A percentile compares a stretch with the other conserved stretches of the same genome.
These are phyloP conservation scores for Leishmania major DNA, from an alignment of 208 protist genomes.

Conservation along the genomic window DNA sequence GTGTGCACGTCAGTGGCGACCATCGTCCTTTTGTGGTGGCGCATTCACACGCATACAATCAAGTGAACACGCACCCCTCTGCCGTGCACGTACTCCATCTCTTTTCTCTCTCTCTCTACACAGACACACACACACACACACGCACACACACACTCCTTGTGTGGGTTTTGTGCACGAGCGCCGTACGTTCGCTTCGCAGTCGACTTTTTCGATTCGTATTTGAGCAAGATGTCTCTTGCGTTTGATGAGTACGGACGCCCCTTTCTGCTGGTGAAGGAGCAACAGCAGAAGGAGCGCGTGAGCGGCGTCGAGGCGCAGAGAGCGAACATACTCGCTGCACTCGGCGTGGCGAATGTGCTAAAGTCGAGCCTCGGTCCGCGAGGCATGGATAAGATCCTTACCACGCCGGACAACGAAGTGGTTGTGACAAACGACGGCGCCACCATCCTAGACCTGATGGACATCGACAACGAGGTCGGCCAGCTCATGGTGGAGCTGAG, in stretches of 20 bases:
- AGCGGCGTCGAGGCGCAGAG: constrained; percentile 98
- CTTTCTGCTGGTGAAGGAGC: constrained; percentile 99
- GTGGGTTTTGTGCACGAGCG: background rate
- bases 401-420: constrained; percentile 98
- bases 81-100: background rate
- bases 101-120: background rate
- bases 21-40: background rate
- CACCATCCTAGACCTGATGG: constrained; percentile 98
- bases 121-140: background rate
- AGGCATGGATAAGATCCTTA: constrained; percentile 98
- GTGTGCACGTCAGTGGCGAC: background rate
- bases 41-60: background rate
- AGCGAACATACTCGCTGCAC: constrained; percentile 98
- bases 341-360: constrained; percentile 97
- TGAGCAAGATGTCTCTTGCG: constrained; percentile 78
- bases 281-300: constrained; percentile 95
- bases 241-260: constrained; percentile 99
- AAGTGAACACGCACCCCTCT: background rate
- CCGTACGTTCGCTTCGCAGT: background rate
- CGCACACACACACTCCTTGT: background rate
- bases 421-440: constrained; percentile 99
- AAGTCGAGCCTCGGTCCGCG: constrained; percentile 98
- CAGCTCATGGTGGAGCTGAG: constrained; percentile 99
- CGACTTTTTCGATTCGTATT: background rate
- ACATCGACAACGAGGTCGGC: constrained; percentile 99